These are phyloP conservation scores for Diaporthe ilicicola DNA, from an alignment of 2,329 filamentous ascomycete genomes.

Conservation along the genomic window DNA sequence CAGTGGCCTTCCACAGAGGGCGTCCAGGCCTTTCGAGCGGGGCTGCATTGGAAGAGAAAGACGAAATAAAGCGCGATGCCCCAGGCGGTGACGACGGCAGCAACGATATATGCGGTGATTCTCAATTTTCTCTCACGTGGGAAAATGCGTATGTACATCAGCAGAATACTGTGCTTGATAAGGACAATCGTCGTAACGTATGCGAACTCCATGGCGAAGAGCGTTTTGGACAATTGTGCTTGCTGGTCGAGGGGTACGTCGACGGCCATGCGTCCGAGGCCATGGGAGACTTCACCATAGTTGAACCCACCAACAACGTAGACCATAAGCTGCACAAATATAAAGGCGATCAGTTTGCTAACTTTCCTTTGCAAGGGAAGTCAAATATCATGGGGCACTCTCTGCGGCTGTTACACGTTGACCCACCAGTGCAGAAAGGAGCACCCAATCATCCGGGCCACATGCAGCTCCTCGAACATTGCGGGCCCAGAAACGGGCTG, in stretches of 20 bases:
- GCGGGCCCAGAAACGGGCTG: background rate
- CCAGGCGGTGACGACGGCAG: background rate
- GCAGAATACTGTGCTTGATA: background rate
- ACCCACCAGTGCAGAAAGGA: background rate
- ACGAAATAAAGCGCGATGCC: background rate
- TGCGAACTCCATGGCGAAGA: background rate
- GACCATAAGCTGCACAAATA: background rate
- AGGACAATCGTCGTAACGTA: background rate
- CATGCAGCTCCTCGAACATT: background rate
- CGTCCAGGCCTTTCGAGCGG: background rate
- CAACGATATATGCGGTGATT: background rate
- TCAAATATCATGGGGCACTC: background rate
- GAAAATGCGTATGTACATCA: background rate
- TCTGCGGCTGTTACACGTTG: background rate
- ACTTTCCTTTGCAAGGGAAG: background rate
- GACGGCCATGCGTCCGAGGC: background rate
- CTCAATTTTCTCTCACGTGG: background rate
- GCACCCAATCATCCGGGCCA: background rate
- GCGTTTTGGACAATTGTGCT: background rate
- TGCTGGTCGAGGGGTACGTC: background rate
- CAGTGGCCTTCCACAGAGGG: background rate
- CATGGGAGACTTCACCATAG: background rate
- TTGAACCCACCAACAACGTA: background rate
- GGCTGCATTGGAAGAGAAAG: background rate
- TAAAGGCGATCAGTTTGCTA: background rate